Conservation (phyloP, 2,329 filamentous ascomycete genomes). For the Monosporascus ibericus region DNA sequence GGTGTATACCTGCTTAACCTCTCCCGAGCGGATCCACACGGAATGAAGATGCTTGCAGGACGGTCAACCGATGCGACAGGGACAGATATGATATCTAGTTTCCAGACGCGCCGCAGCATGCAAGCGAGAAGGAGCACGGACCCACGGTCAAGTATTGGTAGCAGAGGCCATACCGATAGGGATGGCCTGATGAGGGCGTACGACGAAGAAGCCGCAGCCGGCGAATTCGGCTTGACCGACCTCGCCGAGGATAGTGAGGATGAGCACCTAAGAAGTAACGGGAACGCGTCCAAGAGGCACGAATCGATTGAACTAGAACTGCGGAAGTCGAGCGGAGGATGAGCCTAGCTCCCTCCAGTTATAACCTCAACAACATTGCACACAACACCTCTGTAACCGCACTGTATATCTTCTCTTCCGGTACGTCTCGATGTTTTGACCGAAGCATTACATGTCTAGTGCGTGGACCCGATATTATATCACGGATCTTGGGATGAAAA, state of each 20-base stretch:
- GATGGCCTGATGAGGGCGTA: constrained; percentile 84
- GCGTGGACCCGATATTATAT: not conserved
- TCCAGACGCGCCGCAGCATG: constrained; percentile 91
- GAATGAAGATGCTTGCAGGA: constrained; percentile 57
- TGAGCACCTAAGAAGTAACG: constrained; percentile 38
- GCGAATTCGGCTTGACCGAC: constrained; percentile 70
- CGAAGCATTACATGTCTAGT: constrained; percentile 8
- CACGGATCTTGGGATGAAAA: not conserved
- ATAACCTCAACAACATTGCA: not conserved
- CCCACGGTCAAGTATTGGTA: constrained; percentile 57
- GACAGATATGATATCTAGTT: constrained; percentile 82
- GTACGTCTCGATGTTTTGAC: constrained; percentile 1
- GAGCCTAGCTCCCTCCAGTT: not conserved
- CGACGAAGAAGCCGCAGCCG: constrained; percentile 68
- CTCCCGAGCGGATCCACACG: constrained; percentile 86
- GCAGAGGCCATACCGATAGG: constrained; percentile 59
- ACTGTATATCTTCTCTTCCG: constrained; percentile 23
- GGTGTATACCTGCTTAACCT: constrained; percentile 95
- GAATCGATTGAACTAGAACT: constrained; percentile 46
- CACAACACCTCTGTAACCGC: constrained; percentile 13
- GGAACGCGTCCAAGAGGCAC: constrained; percentile 32
- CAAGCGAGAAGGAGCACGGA: constrained; percentile 73
- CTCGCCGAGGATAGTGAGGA: constrained; percentile 72
- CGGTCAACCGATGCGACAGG: constrained; percentile 72
- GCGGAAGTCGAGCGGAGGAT: constrained; percentile 30